A percentile compares a stretch with the other conserved stretches of the same genome.
These are phyloP conservation scores for Globisporangium parvum DNA, from an alignment of 352 stramenopile genomes.

Conservation along the genomic window DNA sequence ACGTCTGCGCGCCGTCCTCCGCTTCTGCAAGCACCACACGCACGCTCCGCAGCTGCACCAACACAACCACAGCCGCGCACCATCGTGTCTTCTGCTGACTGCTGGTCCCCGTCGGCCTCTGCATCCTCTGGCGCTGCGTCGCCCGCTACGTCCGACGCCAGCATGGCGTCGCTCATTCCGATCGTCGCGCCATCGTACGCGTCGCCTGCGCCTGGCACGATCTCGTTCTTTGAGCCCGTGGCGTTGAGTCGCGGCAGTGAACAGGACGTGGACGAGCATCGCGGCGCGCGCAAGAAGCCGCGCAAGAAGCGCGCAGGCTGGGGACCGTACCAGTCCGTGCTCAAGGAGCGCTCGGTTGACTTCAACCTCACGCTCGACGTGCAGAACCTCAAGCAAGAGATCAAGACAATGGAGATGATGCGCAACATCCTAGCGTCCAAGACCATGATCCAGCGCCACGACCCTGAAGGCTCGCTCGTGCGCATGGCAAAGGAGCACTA, in stretches of 20 bases:
- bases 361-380: constrained; percentile 30
- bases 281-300: constrained; percentile 3
- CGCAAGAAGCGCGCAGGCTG: constrained; percentile 3
- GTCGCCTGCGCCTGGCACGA: constrained; percentile 1
- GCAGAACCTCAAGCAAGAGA: constrained; percentile 25
- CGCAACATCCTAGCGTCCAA: constrained; percentile 22
- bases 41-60: too few relatives aligned
- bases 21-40: too few relatives aligned
- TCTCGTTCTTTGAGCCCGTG: constrained; percentile 9
- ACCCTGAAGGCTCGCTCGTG: constrained; percentile 21
- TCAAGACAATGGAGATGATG: constrained; percentile 19
- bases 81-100: neutral
- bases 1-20: neutral
- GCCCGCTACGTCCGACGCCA: neutral
- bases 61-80: neutral
- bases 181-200: constrained; percentile 6
- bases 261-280: constrained; percentile 19
- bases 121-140: neutral
- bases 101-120: constrained; percentile 2
- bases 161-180: constrained; percentile 6
- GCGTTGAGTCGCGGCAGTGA: neutral
- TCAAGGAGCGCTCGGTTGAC: constrained; percentile 17
- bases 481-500: constrained; percentile 22
- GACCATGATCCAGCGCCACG: constrained; percentile 18
- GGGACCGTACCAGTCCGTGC: constrained; percentile 6